phyloP scores from a whole-genome alignment of 768 basidiomycete genomes.

The Artomyces pyxidatus region DNA sequence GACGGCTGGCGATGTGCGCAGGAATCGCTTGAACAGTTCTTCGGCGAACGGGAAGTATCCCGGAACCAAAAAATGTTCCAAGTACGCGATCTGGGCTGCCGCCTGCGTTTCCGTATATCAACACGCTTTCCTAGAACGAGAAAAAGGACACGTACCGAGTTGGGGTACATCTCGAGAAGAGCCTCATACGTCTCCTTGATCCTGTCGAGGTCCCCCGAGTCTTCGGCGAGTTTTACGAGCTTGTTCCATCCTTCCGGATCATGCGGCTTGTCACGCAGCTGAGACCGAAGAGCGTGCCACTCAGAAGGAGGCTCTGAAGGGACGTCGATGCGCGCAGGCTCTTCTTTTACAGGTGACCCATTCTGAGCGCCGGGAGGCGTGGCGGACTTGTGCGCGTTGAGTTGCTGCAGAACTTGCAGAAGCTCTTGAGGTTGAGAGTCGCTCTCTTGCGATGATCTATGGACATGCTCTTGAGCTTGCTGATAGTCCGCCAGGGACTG shows the following conservation, averaged over 20 bases:
- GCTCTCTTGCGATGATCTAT: slow-evolving; percentile 18
- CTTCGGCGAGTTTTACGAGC: slow-evolving; percentile 70
- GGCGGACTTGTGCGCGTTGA: slow-evolving; percentile 23
- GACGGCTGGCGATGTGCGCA: slow-evolving; percentile 79
- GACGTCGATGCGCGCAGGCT: slow-evolving; percentile 11
- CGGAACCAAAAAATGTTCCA: slow-evolving; percentile 65
- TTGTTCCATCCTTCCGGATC: slow-evolving; percentile 75
- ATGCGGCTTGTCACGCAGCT: slow-evolving; percentile 58
- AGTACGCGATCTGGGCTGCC: slow-evolving; percentile 77
- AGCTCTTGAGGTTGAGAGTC: slow-evolving; percentile 31
- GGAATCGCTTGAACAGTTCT: slow-evolving; percentile 80
- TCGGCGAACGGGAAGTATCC: slow-evolving; percentile 71
- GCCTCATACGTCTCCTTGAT: slow-evolving; percentile 78
- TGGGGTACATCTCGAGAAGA: slow-evolving; percentile 80
- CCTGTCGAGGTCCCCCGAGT: slow-evolving; percentile 67
- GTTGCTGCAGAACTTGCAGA: slow-evolving; percentile 27
- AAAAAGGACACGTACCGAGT: slow-evolving; percentile 62
- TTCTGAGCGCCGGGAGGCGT: slow-evolving; percentile 13
- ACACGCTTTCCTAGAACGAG: slow-evolving; percentile 14
- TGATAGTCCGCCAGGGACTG: not conserved
- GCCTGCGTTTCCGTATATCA: slow-evolving; percentile 37
- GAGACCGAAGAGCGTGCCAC: slow-evolving; percentile 55
- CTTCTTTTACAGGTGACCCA: slow-evolving; percentile 7
- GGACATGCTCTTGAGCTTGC: not conserved
- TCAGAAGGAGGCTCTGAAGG: slow-evolving; percentile 41